A percentile compares a stretch with the other conserved stretches of the same genome.
Conservation (phyloP, 257 asterid species). For the Paraleonurus japonicus region DNA sequence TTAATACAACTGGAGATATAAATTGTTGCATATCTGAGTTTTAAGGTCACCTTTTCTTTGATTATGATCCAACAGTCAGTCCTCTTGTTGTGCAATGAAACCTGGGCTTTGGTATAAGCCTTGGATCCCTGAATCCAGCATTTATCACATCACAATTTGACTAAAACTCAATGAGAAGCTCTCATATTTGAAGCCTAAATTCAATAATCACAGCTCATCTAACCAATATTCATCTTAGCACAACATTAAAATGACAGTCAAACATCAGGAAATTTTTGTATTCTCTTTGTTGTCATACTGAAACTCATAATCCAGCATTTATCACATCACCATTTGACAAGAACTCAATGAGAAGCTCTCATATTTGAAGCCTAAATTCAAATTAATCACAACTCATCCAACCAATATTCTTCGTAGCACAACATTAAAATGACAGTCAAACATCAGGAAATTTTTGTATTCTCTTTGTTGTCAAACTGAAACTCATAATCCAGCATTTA, state of each 20-base stretch:
- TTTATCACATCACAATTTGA: not conserved
- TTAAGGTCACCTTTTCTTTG: constrained; percentile 66
- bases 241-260: too few species aligned
- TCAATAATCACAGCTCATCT: too few species aligned
- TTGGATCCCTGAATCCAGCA: constrained; percentile 41
- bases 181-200: not conserved
- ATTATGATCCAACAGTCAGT: constrained; percentile 97
- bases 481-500: not conserved
- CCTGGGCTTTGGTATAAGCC: constrained; percentile 63
- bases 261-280: too few species aligned
- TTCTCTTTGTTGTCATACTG: too few species aligned
- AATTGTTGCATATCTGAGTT: not conserved
- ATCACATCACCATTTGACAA: not conserved
- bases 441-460: too few species aligned
- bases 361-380: not conserved
- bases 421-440: too few species aligned
- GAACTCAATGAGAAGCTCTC: not conserved
- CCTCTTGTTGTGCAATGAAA: constrained; percentile 76
- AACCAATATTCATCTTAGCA: too few species aligned
- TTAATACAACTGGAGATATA: not conserved
- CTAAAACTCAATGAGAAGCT: not conserved
- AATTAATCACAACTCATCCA: too few species aligned
- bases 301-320: not conserved
- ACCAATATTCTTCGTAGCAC: too few species aligned
- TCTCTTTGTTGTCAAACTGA: too few species aligned